Evolutionary conservation across 192 early-diverging fungal species (phyloP).

Genomic region (Mortierella claussenii): DNA sequence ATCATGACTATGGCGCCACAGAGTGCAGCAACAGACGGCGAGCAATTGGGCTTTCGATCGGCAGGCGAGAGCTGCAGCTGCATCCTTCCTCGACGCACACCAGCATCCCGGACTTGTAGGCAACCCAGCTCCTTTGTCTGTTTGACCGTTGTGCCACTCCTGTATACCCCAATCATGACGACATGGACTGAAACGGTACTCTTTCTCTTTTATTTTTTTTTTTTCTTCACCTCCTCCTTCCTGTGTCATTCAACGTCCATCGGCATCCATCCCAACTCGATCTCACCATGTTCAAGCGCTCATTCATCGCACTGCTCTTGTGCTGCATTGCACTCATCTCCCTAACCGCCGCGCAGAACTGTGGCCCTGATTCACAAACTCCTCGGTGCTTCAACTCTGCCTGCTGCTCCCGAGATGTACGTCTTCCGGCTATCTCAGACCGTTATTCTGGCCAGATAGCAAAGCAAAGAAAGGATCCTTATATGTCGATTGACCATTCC

Average conservation of each 20-base stretch:
- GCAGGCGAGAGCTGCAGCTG: too few relatives aligned
- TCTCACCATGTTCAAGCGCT: constrained; percentile 11
- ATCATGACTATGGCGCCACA: too few relatives aligned
- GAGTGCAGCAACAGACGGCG: too few relatives aligned
- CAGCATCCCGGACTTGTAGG: too few relatives aligned
- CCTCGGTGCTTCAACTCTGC: background rate
- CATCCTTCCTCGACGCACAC: too few relatives aligned
- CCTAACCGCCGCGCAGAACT: constrained; percentile 18
- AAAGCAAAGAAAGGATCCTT: too few relatives aligned
- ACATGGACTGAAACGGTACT: too few relatives aligned
- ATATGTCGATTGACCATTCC: background rate
- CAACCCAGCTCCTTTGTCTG: too few relatives aligned
- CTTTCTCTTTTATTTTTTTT: background rate
- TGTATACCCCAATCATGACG: too few relatives aligned
- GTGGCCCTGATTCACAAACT: constrained; percentile 12
- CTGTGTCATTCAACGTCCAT: constrained; percentile 4
- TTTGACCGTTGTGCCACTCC: too few relatives aligned
- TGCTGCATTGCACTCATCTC: constrained; percentile 15
- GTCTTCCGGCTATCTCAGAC: background rate
- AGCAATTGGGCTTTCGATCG: too few relatives aligned
- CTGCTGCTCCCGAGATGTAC: constrained; percentile 33
- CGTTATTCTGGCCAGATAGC: background rate
- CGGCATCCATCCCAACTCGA: too few relatives aligned
- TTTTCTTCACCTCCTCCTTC: background rate
- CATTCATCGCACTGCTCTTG: constrained; percentile 12